Evolutionary conservation across 371 early-diverging fungal species (phyloP), one percentile per base, ranked within the genome.

Genomic region (Capillidium heterosporum): DNA sequence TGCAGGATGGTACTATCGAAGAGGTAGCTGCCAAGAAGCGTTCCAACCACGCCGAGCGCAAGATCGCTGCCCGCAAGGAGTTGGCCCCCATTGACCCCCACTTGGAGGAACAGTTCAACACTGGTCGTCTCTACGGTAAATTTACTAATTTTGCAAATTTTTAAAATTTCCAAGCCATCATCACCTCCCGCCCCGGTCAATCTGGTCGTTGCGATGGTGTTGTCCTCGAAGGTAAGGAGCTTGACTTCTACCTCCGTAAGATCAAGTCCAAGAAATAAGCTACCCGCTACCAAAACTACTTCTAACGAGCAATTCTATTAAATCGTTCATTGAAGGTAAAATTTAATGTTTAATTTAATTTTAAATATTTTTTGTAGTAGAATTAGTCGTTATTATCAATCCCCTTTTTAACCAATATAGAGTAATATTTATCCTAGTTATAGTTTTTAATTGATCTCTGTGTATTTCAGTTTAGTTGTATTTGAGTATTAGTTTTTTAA

Each of bases 171-270:
- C 44, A 58, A 66, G 88, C 95, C 67, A 75, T 81, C 72, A 76
- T 99, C 69, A 71, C 95, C 46, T 95, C 98, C 61, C 92, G 99
- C 69, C 99, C 99, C 35, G 99, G 99, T 64, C 99, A 99, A 80
- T 84, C 86, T 64, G 99, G 99, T 65, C 91, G 91, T 67, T 81
- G 85, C 62, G 98, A 98, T 71, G 99, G 99, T 56, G 92, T 96
- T 82, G 87, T 99, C 64, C 83, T 99, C 51, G 99, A 99, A 75
- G 99, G 99, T 63, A 90, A 93, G 70, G 95, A 96, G 77, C 89
- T 96, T 57, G 85, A 91, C 50, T 96, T 96, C 83, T 96, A 95
- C 80, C 65, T 85, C 69, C 78, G 82, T 65, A 90, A 89, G 82
- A 78, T 95, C 71, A 91, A 89, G 80, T 67, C 69, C 66, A 76